Base-by-base conservation (phyloP, 768 basidiomycete species). In the Auriculariales sp. region DNA sequence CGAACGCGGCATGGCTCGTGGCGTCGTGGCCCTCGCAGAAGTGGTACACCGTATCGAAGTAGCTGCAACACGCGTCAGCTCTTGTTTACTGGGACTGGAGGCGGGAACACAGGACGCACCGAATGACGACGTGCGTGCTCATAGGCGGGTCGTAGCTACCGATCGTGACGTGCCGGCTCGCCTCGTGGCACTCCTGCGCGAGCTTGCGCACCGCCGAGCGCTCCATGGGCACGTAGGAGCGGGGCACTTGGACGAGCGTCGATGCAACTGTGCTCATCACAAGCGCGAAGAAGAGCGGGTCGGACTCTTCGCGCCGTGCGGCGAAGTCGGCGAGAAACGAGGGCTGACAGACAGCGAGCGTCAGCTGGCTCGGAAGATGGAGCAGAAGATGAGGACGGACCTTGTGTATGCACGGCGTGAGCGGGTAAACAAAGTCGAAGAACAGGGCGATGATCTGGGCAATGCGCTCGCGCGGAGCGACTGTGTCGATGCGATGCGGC, bases 401-500 rank as follows among this genome's bases (percentile, higher is more conserved):
- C 59, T 84, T 85, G 67, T 95, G 92, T 36, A 95, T 68, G 62
- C 86, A 90, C 4, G 91, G 91, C 7, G 87, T 93, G 28, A 94
- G 72, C 7, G 87, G 84, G 63, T 91, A 91, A 45, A 93, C 87
- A 61, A 88, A 94, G 62, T 93, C 91, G 61, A 93, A 94, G 68
- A 90, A 95, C 11, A 93, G 75, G 32, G 82, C 74, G 54, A 92
- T 80, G 56, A 94, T 84, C 52, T 86, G 77, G 33, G 78, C 76
- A 45, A 92, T 80, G 4, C 81, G 83, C 51, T 86, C 82, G 48
- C 86, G 73, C 17, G 86, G 83, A 9, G 88, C 83, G 48, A 92
- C 77, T 52, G 85, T 80, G 59, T 91, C 85, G 42, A 94, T 68
- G 29, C 83, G 72, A 58, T 81, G 81, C 1, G 81, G 74, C n/a